phyloP scores from a whole-genome alignment of 495 filamentous ascomycete genomes.

The Parathielavia appendiculata region DNA sequence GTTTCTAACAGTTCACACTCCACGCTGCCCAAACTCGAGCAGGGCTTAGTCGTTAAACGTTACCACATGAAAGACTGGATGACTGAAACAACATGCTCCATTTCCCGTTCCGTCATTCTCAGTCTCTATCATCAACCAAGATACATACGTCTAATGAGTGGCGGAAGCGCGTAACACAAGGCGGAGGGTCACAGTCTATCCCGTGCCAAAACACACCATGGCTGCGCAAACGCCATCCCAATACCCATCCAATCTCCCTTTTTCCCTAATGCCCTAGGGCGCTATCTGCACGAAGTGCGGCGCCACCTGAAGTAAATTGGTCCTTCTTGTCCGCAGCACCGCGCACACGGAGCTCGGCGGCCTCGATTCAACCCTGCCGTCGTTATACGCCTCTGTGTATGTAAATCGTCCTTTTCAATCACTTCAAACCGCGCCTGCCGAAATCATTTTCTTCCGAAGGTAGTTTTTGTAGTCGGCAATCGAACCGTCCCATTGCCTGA shows the following conservation, averaged over 20 bases:
- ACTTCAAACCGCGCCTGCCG: conserved; percentile 55
- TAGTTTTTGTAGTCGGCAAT: conserved; percentile 98
- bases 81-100: background rate
- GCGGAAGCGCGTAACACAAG: conserved; percentile 5
- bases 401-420: background rate
- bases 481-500: conserved; percentile 78
- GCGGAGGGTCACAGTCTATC: conserved; percentile 14
- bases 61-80: background rate
- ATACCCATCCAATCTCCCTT: conserved; percentile 11
- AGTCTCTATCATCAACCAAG: conserved; percentile 10
- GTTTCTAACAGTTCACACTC: too few species aligned
- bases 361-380: background rate
- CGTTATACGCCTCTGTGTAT: conserved; percentile 1
- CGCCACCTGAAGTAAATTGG: background rate
- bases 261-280: background rate
- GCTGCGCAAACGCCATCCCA: background rate
- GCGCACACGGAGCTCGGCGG: background rate
- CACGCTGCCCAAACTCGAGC: too few species aligned
- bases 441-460: conserved; percentile 94
- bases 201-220: conserved; percentile 8
- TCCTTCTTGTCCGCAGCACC: background rate
- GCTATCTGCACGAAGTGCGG: background rate
- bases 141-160: conserved; percentile 11
- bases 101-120: conserved; percentile 9
- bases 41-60: too few species aligned